Base-by-base conservation (phyloP, 441 rosid genomes). In the Erysimum cheiri region DNA sequence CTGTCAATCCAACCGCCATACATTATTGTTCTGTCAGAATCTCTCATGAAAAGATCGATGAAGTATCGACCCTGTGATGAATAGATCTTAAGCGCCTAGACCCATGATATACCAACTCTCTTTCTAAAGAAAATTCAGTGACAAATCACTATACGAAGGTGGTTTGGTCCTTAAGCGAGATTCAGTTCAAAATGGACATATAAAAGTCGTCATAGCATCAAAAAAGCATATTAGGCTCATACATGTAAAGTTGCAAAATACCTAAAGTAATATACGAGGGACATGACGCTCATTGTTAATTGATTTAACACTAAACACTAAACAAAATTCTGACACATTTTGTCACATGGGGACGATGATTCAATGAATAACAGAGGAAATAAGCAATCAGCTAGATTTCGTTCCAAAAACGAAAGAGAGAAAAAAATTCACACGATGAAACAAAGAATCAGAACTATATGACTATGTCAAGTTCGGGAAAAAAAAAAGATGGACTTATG, bases 361-460 rank as follows among this genome's bases (percentile, higher is more conserved):
- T 40, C 54, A 61, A 7, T 40, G 37, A n/a, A 70, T 70, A 29
- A 36, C 1, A 19, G 3, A 19, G 44, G 39, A 52, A 33, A 15
- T 22, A 10, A 52, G 52, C 33, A 24, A 39, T 59, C 11, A 12
- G 12, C 75, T 32, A n/a, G n/a, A 41, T 55, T 36, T 44, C 2
- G 44, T 47, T 6, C 49, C 22, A 11, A n/a, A 54, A 13, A 33
- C 66, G 19, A 35, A 22, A 46, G 17, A 8, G 8, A 7, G 0
- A 1, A 8, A 44, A 70, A 17, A 60, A 12, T 29, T 6, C 2
- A 5, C 8, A 24, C 10, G 58, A 37, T 58, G 29, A 59, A 66
- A 59, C 47, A 65, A 66, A 49, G 77, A 60, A 39, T 60, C 29
- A 73, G 62, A 59, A 59, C 67, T 44, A 53, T 43, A 60, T 35